A percentile compares a stretch with the other conserved stretches of the same genome.
phyloP scores from a whole-genome alignment of 192 early-diverging fungal species.

The Diversispora epigaea region DNA sequence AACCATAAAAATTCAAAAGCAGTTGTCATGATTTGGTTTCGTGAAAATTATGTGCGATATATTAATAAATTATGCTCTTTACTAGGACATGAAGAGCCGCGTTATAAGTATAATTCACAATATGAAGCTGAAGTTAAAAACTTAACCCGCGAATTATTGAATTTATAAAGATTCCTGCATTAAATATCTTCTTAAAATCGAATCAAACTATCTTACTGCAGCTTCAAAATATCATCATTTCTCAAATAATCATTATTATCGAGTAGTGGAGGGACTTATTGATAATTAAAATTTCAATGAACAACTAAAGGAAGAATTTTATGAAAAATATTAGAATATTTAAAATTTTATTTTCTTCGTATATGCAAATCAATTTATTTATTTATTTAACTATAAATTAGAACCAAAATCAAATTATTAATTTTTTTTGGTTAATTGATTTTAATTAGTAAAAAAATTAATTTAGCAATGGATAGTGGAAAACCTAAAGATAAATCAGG shows the following conservation, averaged over 20 bases:
- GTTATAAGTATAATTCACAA: slow-evolving; percentile 55
- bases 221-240: slow-evolving; percentile 57
- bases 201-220: slow-evolving; percentile 48
- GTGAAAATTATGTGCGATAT: slow-evolving; percentile 74
- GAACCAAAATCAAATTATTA: neutral
- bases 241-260: slow-evolving; percentile 64
- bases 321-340: slow-evolving; percentile 68
- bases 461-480: slow-evolving; percentile 3
- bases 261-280: slow-evolving; percentile 57
- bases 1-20: slow-evolving; percentile 46
- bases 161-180: slow-evolving; percentile 53
- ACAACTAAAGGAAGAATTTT: slow-evolving; percentile 60
- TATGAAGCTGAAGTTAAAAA: too few species aligned
- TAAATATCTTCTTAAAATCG: slow-evolving; percentile 72
- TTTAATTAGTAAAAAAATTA: slow-evolving; percentile 16
- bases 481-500: slow-evolving; percentile 16
- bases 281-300: slow-evolving; percentile 57
- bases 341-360: slow-evolving; percentile 76
- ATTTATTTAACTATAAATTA: too few species aligned
- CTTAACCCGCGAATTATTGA: neutral
- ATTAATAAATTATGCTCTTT: slow-evolving; percentile 52
- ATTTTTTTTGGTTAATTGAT: neutral
- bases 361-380: too few species aligned
- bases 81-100: slow-evolving; percentile 64
- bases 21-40: slow-evolving; percentile 72